Percentiles rank a stretch among this genome's conserved stretches.
phyloP scores from a whole-genome alignment of 108 stramenopile species.

The Nitzschia sp. region DNA sequence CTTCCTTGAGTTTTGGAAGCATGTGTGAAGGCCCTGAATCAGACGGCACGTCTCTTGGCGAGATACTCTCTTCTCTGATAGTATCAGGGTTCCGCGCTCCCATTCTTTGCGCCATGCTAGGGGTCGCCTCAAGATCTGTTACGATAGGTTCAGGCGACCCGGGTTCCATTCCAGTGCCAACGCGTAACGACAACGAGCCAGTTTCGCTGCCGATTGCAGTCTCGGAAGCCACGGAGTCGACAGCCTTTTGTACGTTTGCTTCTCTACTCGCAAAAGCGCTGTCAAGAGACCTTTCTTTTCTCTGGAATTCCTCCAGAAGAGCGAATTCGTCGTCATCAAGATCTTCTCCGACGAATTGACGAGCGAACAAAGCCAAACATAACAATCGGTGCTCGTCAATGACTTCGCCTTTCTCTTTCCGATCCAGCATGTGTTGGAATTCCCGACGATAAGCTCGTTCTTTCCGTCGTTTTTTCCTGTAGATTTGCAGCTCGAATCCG shows the following conservation, averaged over 20 bases:
- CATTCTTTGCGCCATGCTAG: too few relatives aligned
- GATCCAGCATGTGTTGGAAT: constrained; percentile 14
- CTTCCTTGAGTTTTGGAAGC: too few relatives aligned
- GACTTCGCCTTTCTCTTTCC: constrained; percentile 20
- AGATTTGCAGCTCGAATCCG: constrained; percentile 11
- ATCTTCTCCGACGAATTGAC: constrained; percentile 19
- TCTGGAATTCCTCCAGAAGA: constrained; percentile 1
- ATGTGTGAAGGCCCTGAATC: too few relatives aligned
- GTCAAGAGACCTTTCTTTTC: too few relatives aligned
- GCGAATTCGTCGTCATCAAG: not conserved
- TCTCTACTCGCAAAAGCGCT: not conserved
- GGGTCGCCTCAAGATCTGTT: too few relatives aligned
- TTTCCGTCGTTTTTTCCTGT: constrained; percentile 9
- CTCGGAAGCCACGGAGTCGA: too few relatives aligned
- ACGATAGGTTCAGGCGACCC: too few relatives aligned
- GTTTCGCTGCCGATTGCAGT: not conserved
- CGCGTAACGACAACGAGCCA: not conserved
- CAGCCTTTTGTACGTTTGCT: not conserved
- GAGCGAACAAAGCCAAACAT: constrained; percentile 21
- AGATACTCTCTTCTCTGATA: too few relatives aligned
- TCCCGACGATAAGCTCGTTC: constrained; percentile 20
- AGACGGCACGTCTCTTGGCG: too few relatives aligned
- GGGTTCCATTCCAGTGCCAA: not conserved
- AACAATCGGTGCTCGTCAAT: constrained; percentile 19
- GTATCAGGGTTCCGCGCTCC: too few relatives aligned